These are phyloP conservation scores for Ophiobolus disseminans DNA, from an alignment of 2,329 filamentous ascomycete genomes.

Conservation along the genomic window DNA sequence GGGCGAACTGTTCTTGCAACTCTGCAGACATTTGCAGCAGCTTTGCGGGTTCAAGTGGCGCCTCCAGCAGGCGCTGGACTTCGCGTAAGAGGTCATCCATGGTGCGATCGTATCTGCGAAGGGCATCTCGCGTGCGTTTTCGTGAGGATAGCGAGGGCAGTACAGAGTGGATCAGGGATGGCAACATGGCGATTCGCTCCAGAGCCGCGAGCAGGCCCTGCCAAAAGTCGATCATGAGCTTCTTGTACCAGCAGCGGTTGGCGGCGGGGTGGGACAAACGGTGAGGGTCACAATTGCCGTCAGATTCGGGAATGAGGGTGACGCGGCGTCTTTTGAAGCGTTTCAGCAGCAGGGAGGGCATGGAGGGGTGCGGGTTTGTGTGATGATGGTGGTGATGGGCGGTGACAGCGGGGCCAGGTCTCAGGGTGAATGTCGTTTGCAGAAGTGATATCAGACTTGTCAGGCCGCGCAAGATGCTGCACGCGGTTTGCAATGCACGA, in stretches of 20 bases:
- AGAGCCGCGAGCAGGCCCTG: constrained; percentile 48
- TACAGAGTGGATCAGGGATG: constrained; percentile 49
- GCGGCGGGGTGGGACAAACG: constrained; percentile 19
- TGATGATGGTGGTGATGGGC: constrained; percentile 17
- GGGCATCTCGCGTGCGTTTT: constrained; percentile 47
- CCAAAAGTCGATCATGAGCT: constrained; percentile 51
- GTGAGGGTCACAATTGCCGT: constrained; percentile 31
- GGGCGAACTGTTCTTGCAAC: constrained; percentile 60
- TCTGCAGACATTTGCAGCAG: constrained; percentile 54
- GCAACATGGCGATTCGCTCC: constrained; percentile 50
- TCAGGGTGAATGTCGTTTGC: constrained; percentile 32
- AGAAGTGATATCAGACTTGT: constrained; percentile 33
- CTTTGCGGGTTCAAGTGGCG: constrained; percentile 50
- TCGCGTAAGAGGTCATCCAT: constrained; percentile 58
- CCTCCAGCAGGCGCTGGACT: constrained; percentile 53
- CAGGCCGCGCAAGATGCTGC: constrained; percentile 19
- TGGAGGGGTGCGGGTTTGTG: constrained; percentile 26
- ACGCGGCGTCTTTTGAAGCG: constrained; percentile 47
- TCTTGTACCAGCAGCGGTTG: constrained; percentile 40
- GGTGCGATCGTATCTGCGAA: constrained; percentile 51
- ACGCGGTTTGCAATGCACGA: constrained; percentile 38
- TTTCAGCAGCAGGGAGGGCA: constrained; percentile 41
- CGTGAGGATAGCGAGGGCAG: constrained; percentile 44
- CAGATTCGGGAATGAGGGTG: constrained; percentile 33
- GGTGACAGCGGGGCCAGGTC: constrained; percentile 37